A percentile compares a stretch with the other conserved stretches of the same genome.
These are phyloP conservation scores for Scutellaria baicalensis DNA, from an alignment of 257 asterid genomes.

Conservation along the genomic window DNA sequence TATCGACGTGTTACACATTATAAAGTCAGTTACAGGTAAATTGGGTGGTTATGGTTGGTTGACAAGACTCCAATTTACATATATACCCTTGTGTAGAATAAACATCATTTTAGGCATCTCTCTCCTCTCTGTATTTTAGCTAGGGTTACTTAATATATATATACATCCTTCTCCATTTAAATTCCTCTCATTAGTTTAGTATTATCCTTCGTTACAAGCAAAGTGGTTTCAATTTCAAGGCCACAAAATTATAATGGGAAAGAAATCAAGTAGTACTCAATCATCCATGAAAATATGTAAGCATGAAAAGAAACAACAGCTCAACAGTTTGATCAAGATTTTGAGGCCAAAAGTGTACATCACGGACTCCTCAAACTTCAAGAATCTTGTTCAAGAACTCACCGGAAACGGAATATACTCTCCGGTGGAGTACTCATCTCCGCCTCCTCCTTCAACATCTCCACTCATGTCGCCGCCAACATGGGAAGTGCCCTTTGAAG, in stretches of 20 bases:
- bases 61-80: constrained; percentile 13
- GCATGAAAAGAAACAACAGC: constrained; percentile 16
- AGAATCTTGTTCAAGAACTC: constrained; percentile 33
- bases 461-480: not conserved
- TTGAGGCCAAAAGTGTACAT: constrained; percentile 34
- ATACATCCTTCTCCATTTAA: not conserved
- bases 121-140: not conserved
- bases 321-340: constrained; percentile 18
- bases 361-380: constrained; percentile 33
- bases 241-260: constrained; percentile 18
- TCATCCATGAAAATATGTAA: constrained; percentile 4
- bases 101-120: constrained; percentile 32
- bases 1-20: not conserved
- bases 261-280: constrained; percentile 12
- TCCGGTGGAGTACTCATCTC: not conserved
- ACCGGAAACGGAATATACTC: constrained; percentile 24
- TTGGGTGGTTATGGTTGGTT: not conserved
- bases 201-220: no score
- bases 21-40: not conserved
- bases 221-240: not conserved
- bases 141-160: not conserved
- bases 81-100: constrained; percentile 5
- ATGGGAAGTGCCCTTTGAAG: not conserved
- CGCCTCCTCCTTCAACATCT: not conserved
- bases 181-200: not conserved